Percentiles rank a stretch among this genome's conserved stretches.
phyloP scores from a whole-genome alignment of 768 basidiomycete species.

The Tricholoma terreum region DNA sequence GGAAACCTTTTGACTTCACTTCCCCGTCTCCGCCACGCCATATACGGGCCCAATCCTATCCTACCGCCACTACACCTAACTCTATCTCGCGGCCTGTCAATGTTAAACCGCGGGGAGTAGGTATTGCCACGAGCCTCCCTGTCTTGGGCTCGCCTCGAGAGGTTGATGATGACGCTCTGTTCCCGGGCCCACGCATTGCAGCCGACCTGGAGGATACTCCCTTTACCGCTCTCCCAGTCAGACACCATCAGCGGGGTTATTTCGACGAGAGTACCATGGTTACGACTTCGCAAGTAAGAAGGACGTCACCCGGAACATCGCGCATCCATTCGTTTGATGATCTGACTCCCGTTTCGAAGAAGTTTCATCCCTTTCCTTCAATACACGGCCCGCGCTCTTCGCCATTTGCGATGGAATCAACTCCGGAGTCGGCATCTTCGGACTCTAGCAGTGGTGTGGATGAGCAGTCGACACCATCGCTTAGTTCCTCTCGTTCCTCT shows the following conservation, averaged over 20 bases:
- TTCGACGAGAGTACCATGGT: constrained; percentile 39
- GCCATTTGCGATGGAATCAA: not conserved
- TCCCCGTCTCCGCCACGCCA: constrained; percentile 21
- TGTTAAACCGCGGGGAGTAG: not conserved
- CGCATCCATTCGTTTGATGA: constrained; percentile 20
- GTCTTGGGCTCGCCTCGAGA: constrained; percentile 54
- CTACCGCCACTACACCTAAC: constrained; percentile 33
- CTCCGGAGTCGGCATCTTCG: not conserved
- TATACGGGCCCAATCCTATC: constrained; percentile 47
- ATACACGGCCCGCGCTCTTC: constrained; percentile 2
- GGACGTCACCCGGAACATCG: constrained; percentile 51
- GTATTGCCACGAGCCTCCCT: not conserved
- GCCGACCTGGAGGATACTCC: constrained; percentile 28
- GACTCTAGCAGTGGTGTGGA: constrained; percentile 26
- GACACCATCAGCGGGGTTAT: constrained; percentile 61
- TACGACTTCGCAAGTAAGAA: constrained; percentile 29
- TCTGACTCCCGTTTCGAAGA: constrained; percentile 25
- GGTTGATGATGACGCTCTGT: constrained; percentile 30
- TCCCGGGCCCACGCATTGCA: constrained; percentile 10
- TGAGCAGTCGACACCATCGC: constrained; percentile 46
- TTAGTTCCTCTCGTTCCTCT: constrained; percentile 41
- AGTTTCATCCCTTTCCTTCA: constrained; percentile 38
- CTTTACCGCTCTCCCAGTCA: constrained; percentile 21
- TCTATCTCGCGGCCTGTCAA: constrained; percentile 43
- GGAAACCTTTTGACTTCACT: constrained; percentile 31